Percentiles rank a stretch among this genome's conserved stretches.
phyloP scores from a whole-genome alignment of 2,329 filamentous ascomycete genomes.

The Alternaria postmessia region DNA sequence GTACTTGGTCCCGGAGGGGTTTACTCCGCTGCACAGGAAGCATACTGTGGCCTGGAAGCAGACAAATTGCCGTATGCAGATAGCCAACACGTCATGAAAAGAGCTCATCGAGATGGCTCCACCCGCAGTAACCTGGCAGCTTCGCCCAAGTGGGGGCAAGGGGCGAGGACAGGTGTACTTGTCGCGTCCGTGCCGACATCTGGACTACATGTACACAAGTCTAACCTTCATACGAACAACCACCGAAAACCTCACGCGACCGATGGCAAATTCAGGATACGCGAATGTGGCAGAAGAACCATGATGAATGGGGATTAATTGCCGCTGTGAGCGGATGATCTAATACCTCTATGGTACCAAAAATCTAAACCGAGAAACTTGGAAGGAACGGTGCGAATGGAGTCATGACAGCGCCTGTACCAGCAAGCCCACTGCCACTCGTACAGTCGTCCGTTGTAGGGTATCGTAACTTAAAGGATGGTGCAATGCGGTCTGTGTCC shows the following conservation, averaged over 20 bases:
- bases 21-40: slow-evolving; percentile 3
- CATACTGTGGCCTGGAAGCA: slow-evolving; percentile 5
- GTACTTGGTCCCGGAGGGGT: slow-evolving; percentile 1
- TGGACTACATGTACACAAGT: neutral
- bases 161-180: slow-evolving; percentile 5
- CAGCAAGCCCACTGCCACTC: slow-evolving; percentile 32
- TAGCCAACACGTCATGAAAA: slow-evolving; percentile 4
- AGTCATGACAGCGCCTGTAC: slow-evolving; percentile 28
- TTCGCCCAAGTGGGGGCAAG: slow-evolving; percentile 5
- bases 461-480: slow-evolving; percentile 39
- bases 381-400: slow-evolving; percentile 14
- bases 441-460: slow-evolving; percentile 25
- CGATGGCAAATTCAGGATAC: slow-evolving; percentile 12
- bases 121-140: slow-evolving; percentile 6
- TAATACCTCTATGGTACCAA: slow-evolving; percentile 31
- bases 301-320: slow-evolving; percentile 23
- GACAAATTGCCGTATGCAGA: neutral
- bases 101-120: neutral
- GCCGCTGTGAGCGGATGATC: slow-evolving; percentile 29
- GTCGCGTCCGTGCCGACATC: neutral
- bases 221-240: neutral
- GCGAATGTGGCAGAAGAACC: neutral
- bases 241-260: slow-evolving; percentile 5
- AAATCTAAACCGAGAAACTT: slow-evolving; percentile 12
- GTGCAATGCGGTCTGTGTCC: slow-evolving; percentile 37